Conservation (phyloP, 768 basidiomycete species). For the Lactifluus subvellereus region DNA sequence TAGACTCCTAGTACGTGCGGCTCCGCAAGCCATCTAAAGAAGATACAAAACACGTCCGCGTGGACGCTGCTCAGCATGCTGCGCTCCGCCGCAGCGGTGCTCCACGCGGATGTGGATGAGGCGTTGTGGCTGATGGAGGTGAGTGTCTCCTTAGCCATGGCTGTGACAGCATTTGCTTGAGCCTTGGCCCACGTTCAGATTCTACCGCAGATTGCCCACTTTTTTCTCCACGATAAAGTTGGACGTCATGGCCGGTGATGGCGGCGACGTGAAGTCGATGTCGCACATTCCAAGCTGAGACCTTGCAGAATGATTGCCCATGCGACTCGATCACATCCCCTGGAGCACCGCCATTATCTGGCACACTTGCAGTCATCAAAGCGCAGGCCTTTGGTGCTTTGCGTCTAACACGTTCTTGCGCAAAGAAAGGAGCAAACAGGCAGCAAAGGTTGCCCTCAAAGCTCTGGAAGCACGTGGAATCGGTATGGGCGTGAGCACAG, state of each 20-base stretch:
- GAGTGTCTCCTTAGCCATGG: constrained; percentile 34
- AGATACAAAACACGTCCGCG: too few species aligned
- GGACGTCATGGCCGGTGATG: constrained; percentile 47
- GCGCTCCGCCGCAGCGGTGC: too few species aligned
- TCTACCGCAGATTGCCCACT: constrained; percentile 45
- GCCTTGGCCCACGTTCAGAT: constrained; percentile 44
- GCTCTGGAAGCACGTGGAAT: constrained; percentile 79
- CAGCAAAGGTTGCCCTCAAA: constrained; percentile 70
- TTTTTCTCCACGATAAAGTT: constrained; percentile 43
- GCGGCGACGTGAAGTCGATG: constrained; percentile 38
- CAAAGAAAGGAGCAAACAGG: constrained; percentile 70
- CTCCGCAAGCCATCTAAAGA: too few species aligned
- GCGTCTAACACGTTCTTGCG: constrained; percentile 68
- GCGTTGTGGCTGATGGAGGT: too few species aligned
- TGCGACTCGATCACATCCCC: constrained; percentile 42
- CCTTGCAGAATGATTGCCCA: constrained; percentile 19
- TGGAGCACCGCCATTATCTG: constrained; percentile 49
- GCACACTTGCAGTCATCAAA: constrained; percentile 85
- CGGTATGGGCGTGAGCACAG: constrained; percentile 35
- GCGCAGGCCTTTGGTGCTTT: constrained; percentile 85
- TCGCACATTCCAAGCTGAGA: constrained; percentile 31
- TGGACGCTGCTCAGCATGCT: too few species aligned
- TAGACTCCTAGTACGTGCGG: too few species aligned
- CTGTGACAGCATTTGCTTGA: constrained; percentile 55
- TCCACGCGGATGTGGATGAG: too few species aligned